Percentiles rank a stretch among this genome's conserved stretches.
phyloP scores from a whole-genome alignment of 2,329 filamentous ascomycete genomes.

The Chrysosporium keratinophilum region DNA sequence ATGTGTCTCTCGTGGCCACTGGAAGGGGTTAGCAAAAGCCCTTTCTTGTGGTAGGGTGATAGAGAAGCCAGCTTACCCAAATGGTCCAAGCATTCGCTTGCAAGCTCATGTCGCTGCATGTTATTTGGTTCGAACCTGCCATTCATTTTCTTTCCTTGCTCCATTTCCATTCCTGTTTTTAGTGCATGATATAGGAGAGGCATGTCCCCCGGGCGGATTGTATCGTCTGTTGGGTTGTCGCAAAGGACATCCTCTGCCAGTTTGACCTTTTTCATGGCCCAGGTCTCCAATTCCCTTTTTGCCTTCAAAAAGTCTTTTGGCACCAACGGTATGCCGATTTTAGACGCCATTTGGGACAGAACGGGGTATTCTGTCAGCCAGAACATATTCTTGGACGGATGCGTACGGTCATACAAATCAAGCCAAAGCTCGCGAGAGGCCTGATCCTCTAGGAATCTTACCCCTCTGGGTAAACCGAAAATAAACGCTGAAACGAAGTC shows the following conservation, averaged over 20 bases:
- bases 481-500: constrained; percentile 61
- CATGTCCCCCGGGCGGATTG: constrained; percentile 7
- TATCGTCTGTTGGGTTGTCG: constrained; percentile 6
- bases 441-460: constrained; percentile 48
- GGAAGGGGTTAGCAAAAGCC: neutral
- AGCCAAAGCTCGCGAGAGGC: constrained; percentile 50
- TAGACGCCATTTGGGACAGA: neutral
- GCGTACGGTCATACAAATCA: constrained; percentile 43
- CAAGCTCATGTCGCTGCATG: constrained; percentile 7
- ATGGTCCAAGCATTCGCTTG: constrained; percentile 10
- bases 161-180: constrained; percentile 5
- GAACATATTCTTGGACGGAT: constrained; percentile 7
- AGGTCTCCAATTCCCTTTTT: constrained; percentile 7
- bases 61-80: neutral
- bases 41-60: neutral
- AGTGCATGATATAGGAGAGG: constrained; percentile 9
- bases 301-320: constrained; percentile 4
- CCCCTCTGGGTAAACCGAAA: constrained; percentile 51
- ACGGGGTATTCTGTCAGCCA: constrained; percentile 8
- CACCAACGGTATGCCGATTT: constrained; percentile 5
- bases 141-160: constrained; percentile 3
- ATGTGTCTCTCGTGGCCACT: constrained; percentile 11
- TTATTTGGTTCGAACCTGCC: constrained; percentile 5
- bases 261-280: constrained; percentile 9
- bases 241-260: constrained; percentile 6